phyloP scores from a whole-genome alignment of 2,329 filamentous ascomycete species.

The Leptographium wingfieldii region DNA sequence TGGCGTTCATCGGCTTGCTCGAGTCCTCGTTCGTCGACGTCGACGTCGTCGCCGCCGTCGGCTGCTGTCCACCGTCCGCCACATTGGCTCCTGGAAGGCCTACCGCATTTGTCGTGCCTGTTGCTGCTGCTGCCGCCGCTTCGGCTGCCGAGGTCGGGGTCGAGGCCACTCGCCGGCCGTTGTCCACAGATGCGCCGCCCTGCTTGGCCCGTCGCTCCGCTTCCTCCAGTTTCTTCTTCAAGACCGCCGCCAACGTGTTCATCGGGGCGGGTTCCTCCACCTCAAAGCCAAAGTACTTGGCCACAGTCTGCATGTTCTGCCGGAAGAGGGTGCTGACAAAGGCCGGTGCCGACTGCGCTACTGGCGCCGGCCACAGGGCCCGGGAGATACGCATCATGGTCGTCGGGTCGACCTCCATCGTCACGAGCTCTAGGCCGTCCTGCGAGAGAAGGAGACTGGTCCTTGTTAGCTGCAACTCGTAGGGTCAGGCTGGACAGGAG shows the following conservation, averaged over 20 bases:
- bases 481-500: neutral
- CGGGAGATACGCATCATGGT: constrained; percentile 27
- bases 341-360: constrained; percentile 37
- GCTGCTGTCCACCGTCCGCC: neutral
- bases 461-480: neutral
- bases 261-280: constrained; percentile 6
- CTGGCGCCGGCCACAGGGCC: constrained; percentile 40
- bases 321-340: constrained; percentile 35
- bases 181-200: constrained; percentile 4
- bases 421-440: constrained; percentile 7
- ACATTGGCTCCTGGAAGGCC: neutral
- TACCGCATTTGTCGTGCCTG: neutral
- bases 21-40: neutral
- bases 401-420: constrained; percentile 9
- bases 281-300: constrained; percentile 33
- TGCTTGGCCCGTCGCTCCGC: constrained; percentile 13
- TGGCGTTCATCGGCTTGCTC: constrained; percentile 3
- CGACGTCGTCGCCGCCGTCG: neutral
- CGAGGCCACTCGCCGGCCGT: neutral
- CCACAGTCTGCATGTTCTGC: constrained; percentile 30
- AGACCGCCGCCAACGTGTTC: constrained; percentile 17
- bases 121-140: neutral
- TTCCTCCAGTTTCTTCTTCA: constrained; percentile 20
- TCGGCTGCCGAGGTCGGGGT: neutral
- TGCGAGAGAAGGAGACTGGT: constrained; percentile 4